These are phyloP conservation scores for Colletotrichum caudatum DNA, from an alignment of 2,329 filamentous ascomycete species.

Conservation along the genomic window DNA sequence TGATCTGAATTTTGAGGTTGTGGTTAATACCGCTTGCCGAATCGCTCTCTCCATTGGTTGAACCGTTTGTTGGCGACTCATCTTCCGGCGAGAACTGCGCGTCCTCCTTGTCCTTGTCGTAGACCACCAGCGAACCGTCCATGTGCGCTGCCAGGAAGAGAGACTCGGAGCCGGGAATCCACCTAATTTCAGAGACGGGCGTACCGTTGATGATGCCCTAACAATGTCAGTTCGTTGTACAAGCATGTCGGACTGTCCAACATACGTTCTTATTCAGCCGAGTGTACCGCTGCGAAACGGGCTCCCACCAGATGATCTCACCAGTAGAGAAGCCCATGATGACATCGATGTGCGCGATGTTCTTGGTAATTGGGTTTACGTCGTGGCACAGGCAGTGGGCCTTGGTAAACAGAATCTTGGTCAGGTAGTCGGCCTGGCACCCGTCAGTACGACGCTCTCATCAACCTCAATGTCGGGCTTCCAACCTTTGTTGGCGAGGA, in stretches of 20 bases:
- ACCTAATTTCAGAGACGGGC: conserved; percentile 87
- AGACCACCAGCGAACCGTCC: conserved; percentile 91
- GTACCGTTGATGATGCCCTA: conserved; percentile 90
- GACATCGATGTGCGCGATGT: conserved; percentile 83
- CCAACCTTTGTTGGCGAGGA: conserved; percentile 54
- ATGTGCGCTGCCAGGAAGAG: conserved; percentile 92
- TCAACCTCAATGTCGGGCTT: not conserved
- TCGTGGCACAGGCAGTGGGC: conserved; percentile 96
- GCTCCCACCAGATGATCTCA: conserved; percentile 99
- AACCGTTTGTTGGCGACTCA: conserved; percentile 54
- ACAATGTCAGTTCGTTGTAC: conserved; percentile 33
- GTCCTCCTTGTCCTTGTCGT: conserved; percentile 98
- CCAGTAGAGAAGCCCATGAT: conserved; percentile 96
- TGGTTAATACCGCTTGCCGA: conserved; percentile 50
- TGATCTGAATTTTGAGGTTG: conserved; percentile 72
- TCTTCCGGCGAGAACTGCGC: conserved; percentile 81
- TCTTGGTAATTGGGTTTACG: conserved; percentile 86
- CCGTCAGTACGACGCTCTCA: conserved; percentile 45
- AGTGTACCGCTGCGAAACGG: conserved; percentile 94
- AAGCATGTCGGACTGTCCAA: conserved; percentile 1
- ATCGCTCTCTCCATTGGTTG: conserved; percentile 51
- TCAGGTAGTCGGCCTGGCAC: conserved; percentile 83
- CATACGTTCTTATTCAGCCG: conserved; percentile 93
- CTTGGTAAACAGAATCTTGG: conserved; percentile 97
- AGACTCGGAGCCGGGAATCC: conserved; percentile 95